Evolutionary conservation across 805 yeast species (phyloP), one percentile per base, ranked within the genome.

Genomic region (Kodamaea jinghongensis): DNA sequence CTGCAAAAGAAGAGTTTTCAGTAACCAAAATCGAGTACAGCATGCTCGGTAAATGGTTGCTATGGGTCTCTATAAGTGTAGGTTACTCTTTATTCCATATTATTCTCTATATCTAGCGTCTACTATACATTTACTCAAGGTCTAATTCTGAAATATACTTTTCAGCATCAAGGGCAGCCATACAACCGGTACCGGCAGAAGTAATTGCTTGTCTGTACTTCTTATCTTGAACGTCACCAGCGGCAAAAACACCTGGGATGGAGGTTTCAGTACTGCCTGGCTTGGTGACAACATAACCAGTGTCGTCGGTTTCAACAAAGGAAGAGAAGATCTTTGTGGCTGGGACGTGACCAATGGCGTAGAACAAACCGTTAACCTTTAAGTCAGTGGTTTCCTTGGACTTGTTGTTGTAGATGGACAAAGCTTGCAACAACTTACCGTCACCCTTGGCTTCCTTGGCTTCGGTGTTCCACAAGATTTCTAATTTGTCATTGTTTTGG

Each of bases 181-280:
- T 91, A 76, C 99, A 93, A 48, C 99, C 99, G 48, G 96, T 78
- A 60, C 99, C 99, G n/a, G 99, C 99, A 63, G 97, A 89, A 30
- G 99, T 93, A 60, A 93, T 88, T 43, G 99, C 99, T 74, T 93
- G 99, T 81, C 99, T 87, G 70, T 91, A 93, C 63, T 78, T 79
- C 66, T 87, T 83, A 70, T 93, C 99, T 70, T 93, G 99, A 42
- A 93, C 99, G 61, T 93, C 99, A 70, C 99, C 99, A 44, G 99
- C 99, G 45, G 99, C 99, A 54, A 85, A 93, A 46, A 93, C 86
- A 62, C 97, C 98, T 57, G 77, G 78, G 44, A 91, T 78, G 10
- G 95, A 81, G 34, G 99, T 93, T 54, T 72, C 67, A 12, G 98
- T 71, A 14, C 96, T 72, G 47, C 98, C 99, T 54, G 98, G 96